Evolutionary conservation across 495 filamentous ascomycete species (phyloP).

Genomic region (Penicillium pulvis): DNA sequence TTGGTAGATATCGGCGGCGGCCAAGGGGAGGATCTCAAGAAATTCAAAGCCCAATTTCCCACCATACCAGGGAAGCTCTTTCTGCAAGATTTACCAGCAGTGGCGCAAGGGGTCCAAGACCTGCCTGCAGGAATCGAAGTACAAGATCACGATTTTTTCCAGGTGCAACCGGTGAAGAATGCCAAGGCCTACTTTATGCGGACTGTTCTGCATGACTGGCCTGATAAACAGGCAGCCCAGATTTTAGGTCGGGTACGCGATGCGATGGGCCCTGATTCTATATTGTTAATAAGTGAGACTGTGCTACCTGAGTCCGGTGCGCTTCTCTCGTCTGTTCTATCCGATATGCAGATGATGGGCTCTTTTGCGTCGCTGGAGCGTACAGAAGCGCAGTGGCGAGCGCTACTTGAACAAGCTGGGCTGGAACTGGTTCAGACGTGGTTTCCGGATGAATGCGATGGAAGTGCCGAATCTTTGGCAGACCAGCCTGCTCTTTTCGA

Average conservation of each 20-base stretch:
- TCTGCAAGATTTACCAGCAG: slow-evolving; percentile 53
- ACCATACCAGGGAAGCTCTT: slow-evolving; percentile 49
- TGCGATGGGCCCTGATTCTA: slow-evolving; percentile 45
- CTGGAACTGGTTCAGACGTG: slow-evolving; percentile 57
- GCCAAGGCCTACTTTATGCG: slow-evolving; percentile 33
- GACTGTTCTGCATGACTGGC: slow-evolving; percentile 53
- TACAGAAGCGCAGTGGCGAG: slow-evolving; percentile 21
- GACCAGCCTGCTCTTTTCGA: slow-evolving; percentile 20
- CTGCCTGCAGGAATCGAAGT: slow-evolving; percentile 30
- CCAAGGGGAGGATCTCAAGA: slow-evolving; percentile 54
- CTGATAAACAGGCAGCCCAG: slow-evolving; percentile 41
- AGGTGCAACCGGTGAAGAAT: slow-evolving; percentile 45
- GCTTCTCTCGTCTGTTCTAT: slow-evolving; percentile 10
- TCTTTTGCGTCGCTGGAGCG: slow-evolving; percentile 38
- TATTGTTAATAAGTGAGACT: slow-evolving; percentile 48
- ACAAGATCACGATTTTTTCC: slow-evolving; percentile 52
- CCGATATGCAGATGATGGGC: slow-evolving; percentile 48
- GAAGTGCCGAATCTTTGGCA: slow-evolving; percentile 8
- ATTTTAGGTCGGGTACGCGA: slow-evolving; percentile 43
- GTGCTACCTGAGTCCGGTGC: slow-evolving; percentile 19
- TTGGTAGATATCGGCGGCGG: slow-evolving; percentile 60
- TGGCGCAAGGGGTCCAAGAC: slow-evolving; percentile 34
- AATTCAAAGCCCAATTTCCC: slow-evolving; percentile 47
- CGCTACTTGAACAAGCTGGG: slow-evolving; percentile 46
- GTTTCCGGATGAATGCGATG: slow-evolving; percentile 15